Conservation (phyloP, 176 grass and related monocot species). For the Microstegium vimineum region DNA sequence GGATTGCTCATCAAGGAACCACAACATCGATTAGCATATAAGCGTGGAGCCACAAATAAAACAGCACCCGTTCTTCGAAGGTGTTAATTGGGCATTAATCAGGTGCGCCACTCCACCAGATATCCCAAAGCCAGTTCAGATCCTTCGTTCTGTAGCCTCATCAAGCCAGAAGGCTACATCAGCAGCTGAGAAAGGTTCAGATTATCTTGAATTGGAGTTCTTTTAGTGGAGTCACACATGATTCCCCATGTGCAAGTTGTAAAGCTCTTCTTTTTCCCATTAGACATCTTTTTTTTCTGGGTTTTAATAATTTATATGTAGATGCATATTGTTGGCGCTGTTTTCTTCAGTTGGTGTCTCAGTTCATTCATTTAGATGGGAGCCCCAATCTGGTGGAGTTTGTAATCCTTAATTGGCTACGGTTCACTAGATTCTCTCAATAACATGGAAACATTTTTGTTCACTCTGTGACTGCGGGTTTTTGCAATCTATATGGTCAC, state of each 20-base stretch:
- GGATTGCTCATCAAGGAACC: constrained; percentile 86
- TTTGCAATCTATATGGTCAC: not conserved
- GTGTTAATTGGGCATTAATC: constrained; percentile 82
- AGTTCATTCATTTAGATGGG: constrained; percentile 25
- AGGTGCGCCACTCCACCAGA: constrained; percentile 71
- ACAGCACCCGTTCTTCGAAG: constrained; percentile 78
- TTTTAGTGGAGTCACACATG: constrained; percentile 44
- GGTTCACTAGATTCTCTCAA: constrained; percentile 16
- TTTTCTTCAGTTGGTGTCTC: constrained; percentile 14
- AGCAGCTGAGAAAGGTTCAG: constrained; percentile 42
- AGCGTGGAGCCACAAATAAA: constrained; percentile 78
- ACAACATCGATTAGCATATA: constrained; percentile 67
- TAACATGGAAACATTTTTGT: constrained; percentile 30
- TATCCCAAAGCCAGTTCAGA: constrained; percentile 60
- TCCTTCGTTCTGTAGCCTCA: constrained; percentile 41
- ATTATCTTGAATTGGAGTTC: constrained; percentile 83
- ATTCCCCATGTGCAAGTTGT: constrained; percentile 32
- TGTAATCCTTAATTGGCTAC: constrained; percentile 21
- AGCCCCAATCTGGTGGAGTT: not conserved
- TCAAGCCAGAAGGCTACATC: constrained; percentile 41
- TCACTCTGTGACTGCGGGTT: not conserved
- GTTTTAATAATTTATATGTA: constrained; percentile 40
- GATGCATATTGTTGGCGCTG: constrained; percentile 25
- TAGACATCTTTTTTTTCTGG: constrained; percentile 24
- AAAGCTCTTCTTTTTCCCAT: constrained; percentile 17